Evolutionary conservation across 352 stramenopile species (phyloP).

Genomic region (Pythium aquatile): DNA sequence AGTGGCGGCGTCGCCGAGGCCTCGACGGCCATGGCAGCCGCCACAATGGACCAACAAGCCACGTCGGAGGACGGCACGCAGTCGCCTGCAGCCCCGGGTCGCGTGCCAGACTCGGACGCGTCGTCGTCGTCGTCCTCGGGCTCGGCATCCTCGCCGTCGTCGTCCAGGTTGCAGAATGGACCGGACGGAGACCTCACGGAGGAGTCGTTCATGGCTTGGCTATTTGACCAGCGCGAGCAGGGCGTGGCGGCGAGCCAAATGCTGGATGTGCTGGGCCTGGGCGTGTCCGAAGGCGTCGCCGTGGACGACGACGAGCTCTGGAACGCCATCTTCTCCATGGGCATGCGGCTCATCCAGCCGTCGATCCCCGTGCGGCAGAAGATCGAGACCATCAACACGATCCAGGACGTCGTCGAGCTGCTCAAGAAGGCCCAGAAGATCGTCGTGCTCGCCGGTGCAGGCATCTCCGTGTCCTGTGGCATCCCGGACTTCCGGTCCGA

Average conservation of each 20-base stretch:
- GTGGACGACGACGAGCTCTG: slow-evolving; percentile 82
- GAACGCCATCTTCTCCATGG: slow-evolving; percentile 86
- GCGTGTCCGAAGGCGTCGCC: slow-evolving; percentile 72
- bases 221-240: slow-evolving; percentile 71
- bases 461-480: slow-evolving; percentile 96
- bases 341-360: slow-evolving; percentile 75
- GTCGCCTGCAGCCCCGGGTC: background rate
- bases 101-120: background rate
- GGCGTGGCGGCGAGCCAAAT: slow-evolving; percentile 64
- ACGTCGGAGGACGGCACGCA: background rate
- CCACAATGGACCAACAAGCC: slow-evolving; percentile 20
- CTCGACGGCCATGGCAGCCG: slow-evolving; percentile 19
- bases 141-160: slow-evolving; percentile 3
- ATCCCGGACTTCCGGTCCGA: slow-evolving; percentile 99
- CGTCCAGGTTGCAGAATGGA: slow-evolving; percentile 28
- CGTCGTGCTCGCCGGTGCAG: slow-evolving; percentile 91
- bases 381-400: slow-evolving; percentile 35
- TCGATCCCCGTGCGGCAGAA: slow-evolving; percentile 40
- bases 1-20: slow-evolving; percentile 8
- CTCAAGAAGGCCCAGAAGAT: slow-evolving; percentile 85
- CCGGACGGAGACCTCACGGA: slow-evolving; percentile 49
- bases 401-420: slow-evolving; percentile 76
- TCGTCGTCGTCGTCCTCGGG: slow-evolving; percentile 8
- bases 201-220: slow-evolving; percentile 79
- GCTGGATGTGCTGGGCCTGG: slow-evolving; percentile 74